phyloP scores from a whole-genome alignment of 176 grass and related monocot genomes.

The Dendrocalamus sinicus region DNA sequence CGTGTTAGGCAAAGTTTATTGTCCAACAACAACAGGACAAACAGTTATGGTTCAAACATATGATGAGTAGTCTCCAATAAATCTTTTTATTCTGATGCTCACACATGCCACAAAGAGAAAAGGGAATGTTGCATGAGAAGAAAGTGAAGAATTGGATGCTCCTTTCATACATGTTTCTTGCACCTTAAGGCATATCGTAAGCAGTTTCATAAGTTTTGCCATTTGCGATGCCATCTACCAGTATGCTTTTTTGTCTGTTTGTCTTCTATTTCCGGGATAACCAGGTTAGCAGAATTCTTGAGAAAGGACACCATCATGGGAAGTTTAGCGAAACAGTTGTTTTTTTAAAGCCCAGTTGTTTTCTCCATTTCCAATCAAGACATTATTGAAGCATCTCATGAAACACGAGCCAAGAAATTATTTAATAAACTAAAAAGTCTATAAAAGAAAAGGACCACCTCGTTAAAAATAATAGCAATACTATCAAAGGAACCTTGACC shows the following conservation, averaged over 20 bases:
- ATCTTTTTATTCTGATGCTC: slow-evolving; percentile 20
- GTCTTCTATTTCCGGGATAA: slow-evolving; percentile 40
- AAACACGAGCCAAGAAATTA: not conserved
- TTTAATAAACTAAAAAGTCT: slow-evolving; percentile 25
- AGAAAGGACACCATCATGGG: slow-evolving; percentile 34
- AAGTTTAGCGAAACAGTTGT: slow-evolving; percentile 20
- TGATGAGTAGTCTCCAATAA: not conserved
- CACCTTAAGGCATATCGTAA: slow-evolving; percentile 32
- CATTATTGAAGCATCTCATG: slow-evolving; percentile 44
- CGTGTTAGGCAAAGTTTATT: slow-evolving; percentile 10
- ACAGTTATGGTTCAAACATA: slow-evolving; percentile 25
- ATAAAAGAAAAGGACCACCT: not conserved
- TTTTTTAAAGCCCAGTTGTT: slow-evolving; percentile 20
- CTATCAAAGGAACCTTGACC: slow-evolving; percentile 26
- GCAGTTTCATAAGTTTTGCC: slow-evolving; percentile 38
- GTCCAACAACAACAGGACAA: not conserved
- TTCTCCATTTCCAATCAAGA: slow-evolving; percentile 38
- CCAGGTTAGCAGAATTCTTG: slow-evolving; percentile 31
- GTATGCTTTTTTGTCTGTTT: slow-evolving; percentile 50
- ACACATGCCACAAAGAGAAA: slow-evolving; percentile 38
- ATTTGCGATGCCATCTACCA: slow-evolving; percentile 30
- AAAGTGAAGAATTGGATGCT: slow-evolving; percentile 47
- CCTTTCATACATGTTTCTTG: slow-evolving; percentile 39
- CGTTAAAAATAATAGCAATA: not conserved
- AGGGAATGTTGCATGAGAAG: slow-evolving; percentile 36